These are phyloP conservation scores for Aulographum hederae DNA, from an alignment of 2,329 filamentous ascomycete genomes.

Conservation along the genomic window DNA sequence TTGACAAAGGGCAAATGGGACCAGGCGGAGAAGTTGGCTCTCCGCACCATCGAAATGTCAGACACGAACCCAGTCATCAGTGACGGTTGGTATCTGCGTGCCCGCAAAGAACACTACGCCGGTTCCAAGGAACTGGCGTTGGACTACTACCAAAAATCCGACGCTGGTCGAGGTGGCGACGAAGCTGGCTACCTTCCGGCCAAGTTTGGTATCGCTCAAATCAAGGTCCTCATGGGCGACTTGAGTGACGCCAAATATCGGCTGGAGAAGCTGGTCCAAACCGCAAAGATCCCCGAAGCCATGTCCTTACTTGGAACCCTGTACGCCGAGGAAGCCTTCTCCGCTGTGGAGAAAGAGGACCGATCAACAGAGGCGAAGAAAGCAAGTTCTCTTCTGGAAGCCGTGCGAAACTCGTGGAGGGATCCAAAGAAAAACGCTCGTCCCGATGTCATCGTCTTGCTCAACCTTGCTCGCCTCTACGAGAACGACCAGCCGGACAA, in stretches of 20 bases:
- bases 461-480: conserved; percentile 84
- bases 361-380: conserved; percentile 74
- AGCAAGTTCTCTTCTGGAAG: conserved; percentile 68
- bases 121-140: conserved; percentile 57
- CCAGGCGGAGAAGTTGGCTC: conserved; percentile 71
- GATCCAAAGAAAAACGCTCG: conserved; percentile 70
- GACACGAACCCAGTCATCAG: conserved; percentile 94
- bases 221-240: conserved; percentile 69
- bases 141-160: conserved; percentile 77
- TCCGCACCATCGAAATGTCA: conserved; percentile 86
- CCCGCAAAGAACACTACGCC: conserved; percentile 74
- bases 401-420: conserved; percentile 76
- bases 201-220: conserved; percentile 84
- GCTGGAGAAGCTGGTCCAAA: conserved; percentile 84
- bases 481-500: conserved; percentile 75
- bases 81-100: conserved; percentile 92
- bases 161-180: conserved; percentile 74
- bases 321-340: conserved; percentile 87
- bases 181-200: conserved; percentile 77
- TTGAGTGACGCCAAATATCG: conserved; percentile 82
- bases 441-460: conserved; percentile 69
- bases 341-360: conserved; percentile 63
- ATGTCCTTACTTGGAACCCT: conserved; percentile 84
- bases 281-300: conserved; percentile 66
- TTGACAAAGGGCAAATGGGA: conserved; percentile 61